phyloP scores from a whole-genome alignment of 176 grass and related monocot genomes.

The Aegilops sharonensis region DNA sequence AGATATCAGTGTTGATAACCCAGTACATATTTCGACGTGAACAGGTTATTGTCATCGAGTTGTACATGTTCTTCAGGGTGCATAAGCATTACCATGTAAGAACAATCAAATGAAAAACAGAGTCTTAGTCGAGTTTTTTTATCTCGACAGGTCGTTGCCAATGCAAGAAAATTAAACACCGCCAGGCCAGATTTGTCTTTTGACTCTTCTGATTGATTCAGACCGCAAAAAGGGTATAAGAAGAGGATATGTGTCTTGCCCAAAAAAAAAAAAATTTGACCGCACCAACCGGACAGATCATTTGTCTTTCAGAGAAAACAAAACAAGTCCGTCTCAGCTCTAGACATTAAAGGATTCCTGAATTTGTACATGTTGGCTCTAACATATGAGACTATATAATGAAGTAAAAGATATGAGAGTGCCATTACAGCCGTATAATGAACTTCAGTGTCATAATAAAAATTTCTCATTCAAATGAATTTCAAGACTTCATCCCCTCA shows the following conservation, averaged over 20 bases:
- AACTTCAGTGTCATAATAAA: too few species aligned
- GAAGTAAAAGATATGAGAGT: too few species aligned
- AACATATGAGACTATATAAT: neutral
- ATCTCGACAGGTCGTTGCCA: neutral
- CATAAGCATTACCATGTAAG: neutral
- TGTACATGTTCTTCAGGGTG: too few species aligned
- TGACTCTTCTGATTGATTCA: neutral
- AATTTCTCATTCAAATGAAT: too few species aligned
- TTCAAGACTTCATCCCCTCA: neutral
- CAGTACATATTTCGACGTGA: too few species aligned
- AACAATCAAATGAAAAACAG: neutral
- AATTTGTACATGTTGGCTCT: neutral
- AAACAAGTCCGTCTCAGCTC: neutral
- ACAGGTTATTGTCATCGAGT: too few species aligned
- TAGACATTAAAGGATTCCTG: neutral
- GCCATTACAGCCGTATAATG: too few species aligned
- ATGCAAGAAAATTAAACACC: neutral
- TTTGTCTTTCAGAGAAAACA: neutral
- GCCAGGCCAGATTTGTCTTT: neutral
- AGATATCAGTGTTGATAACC: too few species aligned
- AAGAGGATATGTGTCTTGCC: neutral
- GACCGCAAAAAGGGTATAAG: neutral
- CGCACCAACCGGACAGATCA: neutral
- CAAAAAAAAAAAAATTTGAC: too few species aligned
- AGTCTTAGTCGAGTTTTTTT: neutral